These are phyloP conservation scores for Aspergillus mulundensis DNA, from an alignment of 495 filamentous ascomycete genomes.

Conservation along the genomic window DNA sequence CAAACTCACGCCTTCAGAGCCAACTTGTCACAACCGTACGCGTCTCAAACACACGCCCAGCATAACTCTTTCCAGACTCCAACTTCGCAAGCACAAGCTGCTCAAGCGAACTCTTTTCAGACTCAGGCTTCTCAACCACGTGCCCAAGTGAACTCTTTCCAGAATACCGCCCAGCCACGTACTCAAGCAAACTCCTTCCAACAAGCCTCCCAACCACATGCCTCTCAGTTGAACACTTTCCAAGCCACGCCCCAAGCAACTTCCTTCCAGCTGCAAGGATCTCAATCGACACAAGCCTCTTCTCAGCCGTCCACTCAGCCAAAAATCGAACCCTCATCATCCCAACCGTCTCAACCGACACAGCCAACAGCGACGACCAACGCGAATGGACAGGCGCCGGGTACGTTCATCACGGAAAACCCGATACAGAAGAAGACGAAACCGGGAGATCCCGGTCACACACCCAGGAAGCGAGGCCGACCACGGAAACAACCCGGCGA, in stretches of 20 bases:
- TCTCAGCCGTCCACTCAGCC: not conserved
- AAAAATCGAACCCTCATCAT: not conserved
- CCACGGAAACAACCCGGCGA: slow-evolving; percentile 23
- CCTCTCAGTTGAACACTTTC: not conserved
- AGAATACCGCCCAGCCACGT: not conserved
- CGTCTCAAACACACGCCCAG: not conserved
- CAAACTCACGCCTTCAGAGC: not conserved
- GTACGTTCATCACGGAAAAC: slow-evolving; percentile 9
- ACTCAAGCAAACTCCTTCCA: not conserved
- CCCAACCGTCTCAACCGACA: not conserved
- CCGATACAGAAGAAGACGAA: not conserved
- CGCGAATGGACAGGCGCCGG: slow-evolving; percentile 11
- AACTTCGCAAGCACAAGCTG: not conserved
- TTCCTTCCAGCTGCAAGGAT: not conserved
- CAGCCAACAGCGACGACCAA: slow-evolving; percentile 1
- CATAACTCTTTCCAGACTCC: not conserved
- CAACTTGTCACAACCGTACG: not conserved
- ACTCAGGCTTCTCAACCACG: not conserved
- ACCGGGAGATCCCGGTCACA: not conserved
- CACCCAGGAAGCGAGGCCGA: slow-evolving; percentile 19
- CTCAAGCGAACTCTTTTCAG: not conserved
- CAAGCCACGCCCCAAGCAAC: not conserved
- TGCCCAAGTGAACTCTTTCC: not conserved
- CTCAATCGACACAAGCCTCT: not conserved
- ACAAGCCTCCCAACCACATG: not conserved